Evolutionary conservation across 1,284 basidiomycete species (phyloP), one percentile per base, ranked within the genome.

Genomic region (Tylopilus sp.): DNA sequence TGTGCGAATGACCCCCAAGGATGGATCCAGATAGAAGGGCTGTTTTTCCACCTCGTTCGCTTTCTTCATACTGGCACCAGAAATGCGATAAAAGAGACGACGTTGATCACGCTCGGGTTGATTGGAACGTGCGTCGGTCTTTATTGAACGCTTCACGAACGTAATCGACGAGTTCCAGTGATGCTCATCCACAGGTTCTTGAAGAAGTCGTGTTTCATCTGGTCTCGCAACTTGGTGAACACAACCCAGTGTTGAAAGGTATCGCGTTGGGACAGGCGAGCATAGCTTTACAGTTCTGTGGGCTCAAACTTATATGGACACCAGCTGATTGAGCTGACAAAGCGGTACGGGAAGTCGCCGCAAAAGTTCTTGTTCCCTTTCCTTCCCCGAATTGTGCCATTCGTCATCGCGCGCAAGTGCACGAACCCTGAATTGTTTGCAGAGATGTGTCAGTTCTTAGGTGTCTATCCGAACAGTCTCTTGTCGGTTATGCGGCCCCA

Each of bases 291-390:
- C 46, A 2, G 8, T 44, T 12, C 49, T 16, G 29, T 51, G 26
- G n/a, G 12, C 39, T 31, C n/a, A 45, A 29, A 52, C 49, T 51
- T 41, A 59, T 35, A 36, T 40, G 53, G 48, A 49, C 43, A 30
- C 26, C 53, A 93, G 89, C 72, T 93, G 18, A 65, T 79, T 6
- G 73, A 73, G 0, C 60, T 87, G 34, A 77, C 81, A 19, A 81
- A 76, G 49, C 64, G 74, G 46, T 74, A 81, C 55, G 74, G 78
- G 36, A 91, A 88, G 59, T 74, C 82, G 2, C 78, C 84, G 0
- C 90, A 90, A 60, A 75, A 75, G 9, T 72, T 94, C 30, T 63
- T 92, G 9, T 77, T 78, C 3, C 89, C 90, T 0, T 84, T 86
- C 63, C 71, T 92, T 53, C 75, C 81, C 26, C 74, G 78, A 25